Evolutionary conservation across 2,329 filamentous ascomycete species (phyloP).

Genomic region (Ustulina deusta): DNA sequence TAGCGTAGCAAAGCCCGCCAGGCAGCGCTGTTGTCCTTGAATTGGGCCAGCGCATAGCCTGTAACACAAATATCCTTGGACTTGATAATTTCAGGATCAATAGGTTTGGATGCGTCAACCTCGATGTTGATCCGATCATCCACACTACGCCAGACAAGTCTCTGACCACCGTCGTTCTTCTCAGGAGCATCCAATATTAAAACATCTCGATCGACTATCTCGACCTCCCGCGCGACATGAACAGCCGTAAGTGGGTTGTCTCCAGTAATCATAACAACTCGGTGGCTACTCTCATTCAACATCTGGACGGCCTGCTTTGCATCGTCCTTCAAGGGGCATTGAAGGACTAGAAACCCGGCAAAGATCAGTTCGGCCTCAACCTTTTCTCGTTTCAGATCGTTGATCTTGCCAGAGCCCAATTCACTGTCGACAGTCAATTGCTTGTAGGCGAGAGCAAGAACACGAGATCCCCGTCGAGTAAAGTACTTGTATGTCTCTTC

Average conservation of each 20-base stretch:
- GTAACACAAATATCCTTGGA: conserved; percentile 95
- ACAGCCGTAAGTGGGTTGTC: conserved; percentile 97
- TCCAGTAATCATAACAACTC: conserved; percentile 98
- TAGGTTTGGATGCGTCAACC: conserved; percentile 83
- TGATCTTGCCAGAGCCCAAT: conserved; percentile 85
- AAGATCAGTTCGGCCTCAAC: conserved; percentile 88
- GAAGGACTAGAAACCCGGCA: conserved; percentile 93
- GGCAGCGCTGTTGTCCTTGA: conserved; percentile 78
- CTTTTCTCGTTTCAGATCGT: conserved; percentile 92
- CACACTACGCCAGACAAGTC: conserved; percentile 92
- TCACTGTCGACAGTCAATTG: conserved; percentile 85
- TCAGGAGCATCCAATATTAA: conserved; percentile 96
- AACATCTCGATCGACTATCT: conserved; percentile 96
- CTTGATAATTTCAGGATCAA: conserved; percentile 83
- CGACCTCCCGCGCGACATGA: conserved; percentile 93
- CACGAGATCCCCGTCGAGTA: conserved; percentile 92
- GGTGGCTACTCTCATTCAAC: conserved; percentile 98
- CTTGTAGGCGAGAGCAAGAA: conserved; percentile 94
- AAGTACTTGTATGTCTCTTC: conserved; percentile 99
- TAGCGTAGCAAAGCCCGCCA: conserved; percentile 84
- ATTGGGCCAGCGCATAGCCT: conserved; percentile 91
- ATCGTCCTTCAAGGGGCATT: conserved; percentile 96
- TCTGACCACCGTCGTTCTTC: conserved; percentile 82
- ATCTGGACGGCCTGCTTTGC: conserved; percentile 93
- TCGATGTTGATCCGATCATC: conserved; percentile 89